phyloP scores from a whole-genome alignment of 129 eudicot genomes.

The carrot (Daucus carota) region DNA sequence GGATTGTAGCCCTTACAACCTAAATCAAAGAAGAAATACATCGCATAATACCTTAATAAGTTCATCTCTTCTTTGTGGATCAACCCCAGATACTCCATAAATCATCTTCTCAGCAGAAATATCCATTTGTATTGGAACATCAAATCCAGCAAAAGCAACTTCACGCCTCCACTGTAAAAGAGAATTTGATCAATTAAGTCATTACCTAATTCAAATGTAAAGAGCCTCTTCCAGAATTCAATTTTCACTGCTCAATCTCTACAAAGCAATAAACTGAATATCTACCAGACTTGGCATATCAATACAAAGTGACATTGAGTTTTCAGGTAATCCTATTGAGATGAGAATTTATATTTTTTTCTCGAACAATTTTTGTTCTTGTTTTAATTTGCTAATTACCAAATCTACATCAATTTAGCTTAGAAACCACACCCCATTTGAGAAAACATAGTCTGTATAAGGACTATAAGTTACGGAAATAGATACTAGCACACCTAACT shows the following conservation, averaged over 20 bases:
- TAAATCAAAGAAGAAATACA: background rate
- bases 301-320: background rate
- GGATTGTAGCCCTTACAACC: background rate
- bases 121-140: slow-evolving; percentile 96
- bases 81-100: slow-evolving; percentile 70
- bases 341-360: no score
- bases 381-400: background rate
- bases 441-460: background rate
- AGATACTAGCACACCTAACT: background rate
- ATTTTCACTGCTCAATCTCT: background rate
- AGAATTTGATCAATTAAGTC: background rate
- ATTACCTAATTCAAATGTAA: background rate
- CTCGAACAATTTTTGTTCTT: background rate
- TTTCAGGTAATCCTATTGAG: background rate
- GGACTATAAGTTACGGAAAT: background rate
- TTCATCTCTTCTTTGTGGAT: slow-evolving; percentile 74
- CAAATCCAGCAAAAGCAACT: slow-evolving; percentile 98
- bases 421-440: background rate
- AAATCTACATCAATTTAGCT: background rate
- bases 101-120: slow-evolving; percentile 96
- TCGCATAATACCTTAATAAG: slow-evolving; percentile 51
- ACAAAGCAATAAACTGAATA: background rate
- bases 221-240: background rate
- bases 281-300: background rate
- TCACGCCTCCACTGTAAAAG: slow-evolving; percentile 89